Conservation (phyloP, 78 protist genomes). For the Protostelium mycophagum region DNA sequence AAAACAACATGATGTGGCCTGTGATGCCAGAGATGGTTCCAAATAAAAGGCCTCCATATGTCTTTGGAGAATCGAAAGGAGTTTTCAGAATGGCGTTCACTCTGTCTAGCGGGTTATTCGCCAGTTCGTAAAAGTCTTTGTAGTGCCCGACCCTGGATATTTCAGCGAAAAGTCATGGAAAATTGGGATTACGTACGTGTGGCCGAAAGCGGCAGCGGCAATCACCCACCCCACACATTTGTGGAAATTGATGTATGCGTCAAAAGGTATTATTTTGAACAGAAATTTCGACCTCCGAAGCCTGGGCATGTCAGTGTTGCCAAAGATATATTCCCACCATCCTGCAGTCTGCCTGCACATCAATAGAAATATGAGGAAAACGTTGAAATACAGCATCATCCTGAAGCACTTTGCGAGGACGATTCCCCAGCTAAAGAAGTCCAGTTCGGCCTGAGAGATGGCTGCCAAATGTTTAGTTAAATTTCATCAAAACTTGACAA, state of each 20-base stretch:
- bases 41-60: constrained; percentile 2
- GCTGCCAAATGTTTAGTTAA: too few species aligned
- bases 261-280: background rate
- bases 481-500: too few species aligned
- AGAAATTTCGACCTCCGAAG: background rate
- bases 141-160: constrained; percentile 2
- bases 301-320: background rate
- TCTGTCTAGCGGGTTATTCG: background rate
- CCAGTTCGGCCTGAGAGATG: background rate
- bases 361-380: background rate
- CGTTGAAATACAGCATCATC: background rate
- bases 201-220: background rate
- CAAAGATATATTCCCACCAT: background rate
- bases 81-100: constrained; percentile 2
- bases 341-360: background rate
- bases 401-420: background rate
- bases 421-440: background rate
- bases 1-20: constrained; percentile 22
- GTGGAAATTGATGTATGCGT: background rate
- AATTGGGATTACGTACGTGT: background rate
- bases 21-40: constrained; percentile 28
- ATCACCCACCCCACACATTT: background rate
- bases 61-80: background rate
- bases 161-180: background rate
- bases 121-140: constrained; percentile 19